Base-by-base conservation (phyloP, 129 eudicot species). In the Artemisia argyi region DNA sequence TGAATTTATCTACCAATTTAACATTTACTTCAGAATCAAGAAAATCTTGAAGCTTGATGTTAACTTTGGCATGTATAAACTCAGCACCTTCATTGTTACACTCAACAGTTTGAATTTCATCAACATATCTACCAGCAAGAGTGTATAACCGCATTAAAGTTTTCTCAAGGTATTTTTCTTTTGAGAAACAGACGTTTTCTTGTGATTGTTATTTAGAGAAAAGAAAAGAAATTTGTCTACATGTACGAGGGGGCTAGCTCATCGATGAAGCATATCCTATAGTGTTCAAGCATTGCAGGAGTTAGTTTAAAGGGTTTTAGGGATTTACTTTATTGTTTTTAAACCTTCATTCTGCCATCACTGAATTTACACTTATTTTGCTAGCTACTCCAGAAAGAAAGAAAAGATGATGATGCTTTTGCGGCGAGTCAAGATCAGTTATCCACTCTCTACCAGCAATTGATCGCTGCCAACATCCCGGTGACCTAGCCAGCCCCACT, bases 11-110 rank as follows among this genome's bases (percentile, higher is more conserved):
- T 16, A 56, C 7, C 14, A 56, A 18, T 18, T 56, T n/a, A 56
- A 12, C 26, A 18, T 56, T 24, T 11, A 8, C 13, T 18, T 18
- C 30, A 0, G 20, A 8, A 7, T 22, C 30, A 56, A 56, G 26
- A 56, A 56, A 7, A 16, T 63, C 51, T 30, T 61, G 42, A 61
- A 61, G 47, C 28, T 30, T 18, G 18, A 46, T 44, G 55, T 46
- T 65, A 42, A 18, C 39, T 11, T 65, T 42, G 4, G 70, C 13
- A 6, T 66, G 46, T 11, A 47, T n/a, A 16, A 66, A 46, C 17
- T 66, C 56, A 18, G 22, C 57, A 12, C 71, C 71, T 20, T 22
- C 22, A 7, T 67, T 58, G 1, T 68, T 68, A 28, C 61, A 68
- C 3, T 50, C 48, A 28, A 68, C 17, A 3, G 12, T 68, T 24